Evolutionary conservation across 768 basidiomycete species (phyloP), one percentile per base, ranked within the genome.

Genomic region (Lactifluus echinatus): DNA sequence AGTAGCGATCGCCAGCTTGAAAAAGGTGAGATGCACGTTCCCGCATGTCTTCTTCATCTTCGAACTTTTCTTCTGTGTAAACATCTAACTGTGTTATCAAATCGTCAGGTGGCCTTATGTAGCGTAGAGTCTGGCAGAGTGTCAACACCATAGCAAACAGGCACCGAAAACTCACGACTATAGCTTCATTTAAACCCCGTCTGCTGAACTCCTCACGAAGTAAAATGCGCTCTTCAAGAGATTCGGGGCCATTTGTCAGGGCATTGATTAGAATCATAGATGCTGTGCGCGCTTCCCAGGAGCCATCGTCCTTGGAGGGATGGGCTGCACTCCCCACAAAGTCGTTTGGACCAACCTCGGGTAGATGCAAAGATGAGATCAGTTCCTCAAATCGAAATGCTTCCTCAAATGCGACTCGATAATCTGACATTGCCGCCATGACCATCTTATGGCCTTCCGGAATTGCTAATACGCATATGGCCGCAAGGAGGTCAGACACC

Each of bases 31-130:
- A 75, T 36, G 80, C 74, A 34, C 82, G 78, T 61, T 93, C 84
- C 37, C 83, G 82, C 70, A 89, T 77, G 49, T 93, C 89, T 66
- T 88, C 84, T 67, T 90, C 87, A 66, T 96, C 93, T 64, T 94
- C 92, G 44, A 85, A 88, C 63, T 90, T 89, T 68, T 94, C 92
- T 60, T 95, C 92, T 0, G 81, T 78, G 64, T 93, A 95, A 26
- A 90, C 76, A 60, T 86, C 80, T 6, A 93, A 71, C 64, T 94
- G 93, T 0, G 77, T 86, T n/a, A 87, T 66, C n/a, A 95, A 71
- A 3, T 64, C 68, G n/a, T 87, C 90, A 7, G 90, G 87, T 1
- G 90, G 89, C 64, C 80, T 79, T 37, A 83, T 73, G 63, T 90
- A 90, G 59, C 84, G 79, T 7, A 94, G 73, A 4, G 82, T 80